phyloP scores from a whole-genome alignment of 352 stramenopile genomes.

The Phytophthora rubi region DNA sequence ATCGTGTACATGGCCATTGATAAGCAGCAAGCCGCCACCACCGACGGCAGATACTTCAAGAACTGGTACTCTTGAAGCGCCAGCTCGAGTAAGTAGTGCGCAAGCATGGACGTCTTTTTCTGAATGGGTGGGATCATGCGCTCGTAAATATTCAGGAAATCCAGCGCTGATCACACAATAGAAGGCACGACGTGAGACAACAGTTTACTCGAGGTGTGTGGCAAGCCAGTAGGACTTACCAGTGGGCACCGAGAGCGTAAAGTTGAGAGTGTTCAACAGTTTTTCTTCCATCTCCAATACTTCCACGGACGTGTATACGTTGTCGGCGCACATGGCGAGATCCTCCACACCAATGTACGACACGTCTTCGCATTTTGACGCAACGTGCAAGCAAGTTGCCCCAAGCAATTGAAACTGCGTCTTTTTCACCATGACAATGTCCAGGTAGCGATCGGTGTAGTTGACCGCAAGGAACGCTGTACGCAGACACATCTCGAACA shows the following conservation, averaged over 20 bases:
- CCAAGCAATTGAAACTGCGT: constrained; percentile 91
- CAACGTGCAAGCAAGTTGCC: constrained; percentile 90
- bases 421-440: constrained; percentile 91
- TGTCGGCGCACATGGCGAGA: constrained; percentile 91
- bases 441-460: constrained; percentile 90
- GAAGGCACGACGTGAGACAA: background rate
- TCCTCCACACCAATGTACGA: constrained; percentile 94
- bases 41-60: constrained; percentile 82
- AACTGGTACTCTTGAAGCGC: constrained; percentile 91
- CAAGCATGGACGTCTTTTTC: constrained; percentile 87
- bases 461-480: constrained; percentile 92
- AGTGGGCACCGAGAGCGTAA: constrained; percentile 90
- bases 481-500: constrained; percentile 93
- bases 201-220: background rate
- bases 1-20: constrained; percentile 89
- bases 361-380: constrained; percentile 92
- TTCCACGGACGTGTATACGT: constrained; percentile 90
- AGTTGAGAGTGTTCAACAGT: constrained; percentile 92
- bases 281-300: constrained; percentile 93
- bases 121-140: constrained; percentile 85
- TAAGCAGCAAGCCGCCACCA: constrained; percentile 85
- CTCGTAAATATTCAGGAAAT: constrained; percentile 92
- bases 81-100: constrained; percentile 90
- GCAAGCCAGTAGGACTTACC: constrained; percentile 37
- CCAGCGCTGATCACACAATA: constrained; percentile 54